A percentile compares a stretch with the other conserved stretches of the same genome.
Conservation (phyloP, 192 early-diverging fungal genomes). For the Mortierella claussenii region DNA sequence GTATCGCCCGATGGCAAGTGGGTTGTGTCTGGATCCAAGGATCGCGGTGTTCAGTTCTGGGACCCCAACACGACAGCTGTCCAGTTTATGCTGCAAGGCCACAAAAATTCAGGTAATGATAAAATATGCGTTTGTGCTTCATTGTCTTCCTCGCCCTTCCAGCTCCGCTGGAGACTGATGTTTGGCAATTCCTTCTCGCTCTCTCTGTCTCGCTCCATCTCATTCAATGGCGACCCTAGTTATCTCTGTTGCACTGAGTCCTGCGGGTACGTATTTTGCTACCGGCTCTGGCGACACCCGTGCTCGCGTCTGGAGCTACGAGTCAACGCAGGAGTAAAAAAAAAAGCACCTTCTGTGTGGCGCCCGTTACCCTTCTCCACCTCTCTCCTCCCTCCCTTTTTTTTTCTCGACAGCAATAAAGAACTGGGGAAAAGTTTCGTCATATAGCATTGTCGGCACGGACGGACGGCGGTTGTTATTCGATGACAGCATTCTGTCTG, state of each 20-base stretch:
- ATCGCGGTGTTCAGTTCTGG: slow-evolving; percentile 95
- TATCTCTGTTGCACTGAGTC: slow-evolving; percentile 89
- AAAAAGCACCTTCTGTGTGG: no score
- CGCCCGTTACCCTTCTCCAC: no score
- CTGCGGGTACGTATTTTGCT: slow-evolving; percentile 87
- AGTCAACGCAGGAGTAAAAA: slow-evolving; percentile 37
- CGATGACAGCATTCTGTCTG: no score
- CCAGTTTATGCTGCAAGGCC: slow-evolving; percentile 91
- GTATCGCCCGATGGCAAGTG: slow-evolving; percentile 86
- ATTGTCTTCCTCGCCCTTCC: no score
- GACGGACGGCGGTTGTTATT: no score
- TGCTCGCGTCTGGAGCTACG: slow-evolving; percentile 92
- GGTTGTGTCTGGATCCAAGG: slow-evolving; percentile 93
- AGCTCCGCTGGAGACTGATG: no score
- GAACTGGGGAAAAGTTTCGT: no score
- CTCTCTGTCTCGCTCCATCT: not conserved
- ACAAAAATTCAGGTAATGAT: slow-evolving; percentile 97
- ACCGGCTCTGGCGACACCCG: slow-evolving; percentile 95
- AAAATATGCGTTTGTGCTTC: no score
- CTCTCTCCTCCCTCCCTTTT: no score
- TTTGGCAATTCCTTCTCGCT: not conserved
- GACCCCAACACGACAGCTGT: slow-evolving; percentile 78
- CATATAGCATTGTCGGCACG: no score
- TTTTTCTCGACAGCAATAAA: no score
- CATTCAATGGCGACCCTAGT: slow-evolving; percentile 64